Evolutionary conservation across 2,329 filamentous ascomycete species (phyloP), one percentile per base, ranked within the genome.

Genomic region (Trichoderma cornu-damae): DNA sequence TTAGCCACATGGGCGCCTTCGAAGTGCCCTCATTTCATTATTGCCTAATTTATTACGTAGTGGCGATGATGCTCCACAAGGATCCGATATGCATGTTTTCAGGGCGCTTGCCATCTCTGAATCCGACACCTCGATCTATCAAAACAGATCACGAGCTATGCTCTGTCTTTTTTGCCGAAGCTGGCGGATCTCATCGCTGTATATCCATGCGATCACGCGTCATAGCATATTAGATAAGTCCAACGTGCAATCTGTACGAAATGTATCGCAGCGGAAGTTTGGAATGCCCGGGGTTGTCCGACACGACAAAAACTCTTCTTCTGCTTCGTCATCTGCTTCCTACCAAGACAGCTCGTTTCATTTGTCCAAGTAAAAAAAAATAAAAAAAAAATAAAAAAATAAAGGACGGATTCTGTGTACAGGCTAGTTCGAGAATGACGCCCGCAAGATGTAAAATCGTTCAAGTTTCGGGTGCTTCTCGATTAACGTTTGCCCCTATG

Each of bases 401-500:
- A 6, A 22, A 51, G 34, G n/a, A 30, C 12, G 18, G 20, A n/a
- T 37, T 22, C 4, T 35, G 6, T 52, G n/a, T n/a, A n/a, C n/a
- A 28, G 30, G 30, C 50, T 20, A 53, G 20, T 35, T 24, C 16
- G 28, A 24, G 26, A 44, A 37, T 35, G 38, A 24, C 30, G 12
- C 38, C 16, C 16, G 18, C 16, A 3, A 35, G 11, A n/a, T 20
- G 20, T n/a, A 2, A 37, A 54, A 28, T 6, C 4, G 20, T 35
- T 38, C 32, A 47, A 38, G 30, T 22, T n/a, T 55, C 52, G 6
- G 57, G 24, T 12, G 35, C 49, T 42, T 60, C 58, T 40, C 68
- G 64, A 37, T 61, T 68, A 1, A 67, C 63, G 56, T 70, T 73
- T n/a, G 84, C 85, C 6, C 82, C 83, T 59, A 88, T 79, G 46